Evolutionary conservation across 306 rosid genomes (phyloP), one percentile per base, ranked within the genome.

Genomic region (Gleditsia sinensis): DNA sequence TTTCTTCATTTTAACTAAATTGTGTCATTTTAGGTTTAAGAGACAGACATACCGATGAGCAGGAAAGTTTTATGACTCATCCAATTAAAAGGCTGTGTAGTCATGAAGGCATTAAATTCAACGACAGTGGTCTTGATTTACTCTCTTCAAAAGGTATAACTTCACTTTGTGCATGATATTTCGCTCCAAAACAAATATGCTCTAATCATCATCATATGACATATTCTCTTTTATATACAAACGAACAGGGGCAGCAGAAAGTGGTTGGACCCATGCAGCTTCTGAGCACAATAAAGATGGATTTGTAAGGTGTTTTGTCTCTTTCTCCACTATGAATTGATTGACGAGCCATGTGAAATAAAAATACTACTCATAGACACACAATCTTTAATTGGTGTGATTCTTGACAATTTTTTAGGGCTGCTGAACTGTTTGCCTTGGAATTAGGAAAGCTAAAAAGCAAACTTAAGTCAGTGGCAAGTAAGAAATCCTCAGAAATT

Each of bases 401-500:
- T 76, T 56, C 72, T 84, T 57, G 6, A 17, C 55, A 37, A 79
- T 71, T 67, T 80, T 77, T 78, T 69, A 94, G 99, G 93, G 92
- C 84, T 48, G 88, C 88, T 71, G 88, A 90, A 79, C 78, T 92
- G 75, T 88, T 94, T 9, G 82, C 87, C 27, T 67, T 75, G 84
- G 92, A 82, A 81, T 77, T 94, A 79, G 79, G 79, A 72, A 94
- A 88, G 72, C 67, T 92, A 46, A 89, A 90, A 82, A 83, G 75
- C 85, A 94, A 88, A 88, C 85, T 92, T 66, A 86, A 83, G 75
- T 84, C 81, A 2, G 81, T 75, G 79, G 78, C 93, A 21, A 80
- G 78, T 55, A 82, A 78, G 80, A 92, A 85, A 79, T 86, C 93
- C 63, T 87, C 96, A 9, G 93, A 83, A 87, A 87, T 94, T 81